Evolutionary conservation across 352 stramenopile genomes (phyloP).

Genomic region (Synura sp.): DNA sequence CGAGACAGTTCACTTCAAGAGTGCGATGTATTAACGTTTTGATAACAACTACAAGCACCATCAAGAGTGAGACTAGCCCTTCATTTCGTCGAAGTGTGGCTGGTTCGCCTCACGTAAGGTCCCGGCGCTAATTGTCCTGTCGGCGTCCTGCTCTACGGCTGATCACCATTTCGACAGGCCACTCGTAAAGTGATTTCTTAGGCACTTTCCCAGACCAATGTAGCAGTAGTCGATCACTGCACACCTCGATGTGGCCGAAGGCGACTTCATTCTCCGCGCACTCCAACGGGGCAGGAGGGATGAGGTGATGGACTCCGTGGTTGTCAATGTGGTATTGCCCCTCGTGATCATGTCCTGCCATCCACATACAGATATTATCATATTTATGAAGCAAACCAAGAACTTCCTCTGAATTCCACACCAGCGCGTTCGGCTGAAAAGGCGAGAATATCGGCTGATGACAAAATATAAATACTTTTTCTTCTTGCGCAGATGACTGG

Average conservation of each 20-base stretch:
- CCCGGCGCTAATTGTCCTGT: too few species aligned
- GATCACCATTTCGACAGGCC: too few species aligned
- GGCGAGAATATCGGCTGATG: not conserved
- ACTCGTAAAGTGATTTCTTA: too few species aligned
- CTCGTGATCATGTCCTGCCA: slow-evolving; percentile 20
- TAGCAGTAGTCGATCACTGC: not conserved
- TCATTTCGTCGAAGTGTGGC: too few species aligned
- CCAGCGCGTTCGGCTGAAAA: not conserved
- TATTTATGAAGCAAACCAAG: not conserved
- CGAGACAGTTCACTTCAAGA: too few species aligned
- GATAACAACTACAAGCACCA: too few species aligned
- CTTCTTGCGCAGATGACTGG: not conserved
- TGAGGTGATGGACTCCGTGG: not conserved
- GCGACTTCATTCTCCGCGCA: not conserved
- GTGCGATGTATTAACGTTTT: too few species aligned
- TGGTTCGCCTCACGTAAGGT: too few species aligned
- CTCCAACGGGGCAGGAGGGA: not conserved
- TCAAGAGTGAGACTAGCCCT: too few species aligned
- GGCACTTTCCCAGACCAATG: not conserved
- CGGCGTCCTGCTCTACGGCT: too few species aligned
- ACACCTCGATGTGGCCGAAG: not conserved
- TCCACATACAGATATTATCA: not conserved
- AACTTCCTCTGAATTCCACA: not conserved
- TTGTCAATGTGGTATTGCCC: not conserved
- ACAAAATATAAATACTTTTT: slow-evolving; percentile 24